Conservation (phyloP, 345 rosid species). For the Acer yangbiense region DNA sequence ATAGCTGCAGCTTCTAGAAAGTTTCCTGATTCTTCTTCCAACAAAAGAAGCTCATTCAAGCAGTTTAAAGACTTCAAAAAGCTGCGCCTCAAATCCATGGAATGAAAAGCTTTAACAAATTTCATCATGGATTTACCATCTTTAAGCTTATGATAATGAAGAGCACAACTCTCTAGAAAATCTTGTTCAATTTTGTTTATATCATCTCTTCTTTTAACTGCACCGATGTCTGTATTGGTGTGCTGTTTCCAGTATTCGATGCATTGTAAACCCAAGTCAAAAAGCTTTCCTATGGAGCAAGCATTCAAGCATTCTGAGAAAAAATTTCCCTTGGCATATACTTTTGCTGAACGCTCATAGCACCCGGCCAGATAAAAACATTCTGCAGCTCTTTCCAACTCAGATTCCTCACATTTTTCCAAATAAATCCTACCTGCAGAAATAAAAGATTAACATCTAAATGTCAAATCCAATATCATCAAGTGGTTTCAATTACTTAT, state of each 20-base stretch:
- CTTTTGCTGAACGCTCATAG: constrained; percentile 38
- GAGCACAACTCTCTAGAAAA: constrained; percentile 39
- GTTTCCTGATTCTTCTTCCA: constrained; percentile 37
- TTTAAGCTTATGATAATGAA: constrained; percentile 23
- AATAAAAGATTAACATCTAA: neutral
- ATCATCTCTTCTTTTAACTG: constrained; percentile 16
- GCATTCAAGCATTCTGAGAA: constrained; percentile 36
- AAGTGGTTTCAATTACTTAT: no score
- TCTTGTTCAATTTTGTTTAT: constrained; percentile 31
- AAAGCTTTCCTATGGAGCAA: constrained; percentile 39
- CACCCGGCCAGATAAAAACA: constrained; percentile 39
- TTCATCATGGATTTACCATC: constrained; percentile 24
- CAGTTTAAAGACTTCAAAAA: constrained; percentile 31
- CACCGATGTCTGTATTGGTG: neutral
- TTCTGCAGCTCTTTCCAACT: constrained; percentile 41
- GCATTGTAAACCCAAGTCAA: constrained; percentile 38
- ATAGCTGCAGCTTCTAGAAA: constrained; percentile 34
- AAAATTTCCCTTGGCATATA: constrained; percentile 32
- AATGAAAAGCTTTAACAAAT: no score
- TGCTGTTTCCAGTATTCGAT: constrained; percentile 36
- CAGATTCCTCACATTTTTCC: constrained; percentile 20
- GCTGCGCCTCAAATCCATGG: neutral
- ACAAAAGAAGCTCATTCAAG: constrained; percentile 35
- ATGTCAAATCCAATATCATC: neutral
- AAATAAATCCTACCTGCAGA: constrained; percentile 42